Percentiles rank a stretch among this genome's conserved stretches.
Evolutionary conservation across 306 rosid genomes (phyloP).

Genomic region (Castanea sativa): DNA sequence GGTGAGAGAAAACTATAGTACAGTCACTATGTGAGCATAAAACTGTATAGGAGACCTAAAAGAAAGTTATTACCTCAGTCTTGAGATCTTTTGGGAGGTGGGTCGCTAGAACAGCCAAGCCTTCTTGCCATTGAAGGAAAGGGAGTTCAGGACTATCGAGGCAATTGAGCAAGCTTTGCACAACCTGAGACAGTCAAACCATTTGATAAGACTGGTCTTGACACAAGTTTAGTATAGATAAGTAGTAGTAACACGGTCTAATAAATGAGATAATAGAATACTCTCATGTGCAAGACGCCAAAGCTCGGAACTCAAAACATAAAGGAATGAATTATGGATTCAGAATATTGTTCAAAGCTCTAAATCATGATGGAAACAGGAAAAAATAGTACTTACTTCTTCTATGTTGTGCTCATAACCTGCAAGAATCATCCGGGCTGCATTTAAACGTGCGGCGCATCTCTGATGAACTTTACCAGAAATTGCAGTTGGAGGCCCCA

Average conservation of each 20-base stretch:
- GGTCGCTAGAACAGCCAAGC: slow-evolving; percentile 84
- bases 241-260: slow-evolving; percentile 14
- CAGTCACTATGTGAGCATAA: slow-evolving; percentile 20
- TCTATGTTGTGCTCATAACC: slow-evolving; percentile 80
- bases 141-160: slow-evolving; percentile 98
- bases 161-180: slow-evolving; percentile 85
- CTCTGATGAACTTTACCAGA: slow-evolving; percentile 96
- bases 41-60: slow-evolving; percentile 17
- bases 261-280: neutral
- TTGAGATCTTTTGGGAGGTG: slow-evolving; percentile 94
- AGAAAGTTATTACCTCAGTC: slow-evolving; percentile 52
- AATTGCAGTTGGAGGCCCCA: slow-evolving; percentile 91
- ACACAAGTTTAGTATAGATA: neutral
- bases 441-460: slow-evolving; percentile 85
- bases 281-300: neutral
- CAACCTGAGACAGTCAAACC: slow-evolving; percentile 61
- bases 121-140: slow-evolving; percentile 99
- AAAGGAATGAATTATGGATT: neutral
- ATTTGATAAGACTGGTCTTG: slow-evolving; percentile 19
- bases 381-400: slow-evolving; percentile 54
- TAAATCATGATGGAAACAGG: slow-evolving; percentile 6
- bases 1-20: slow-evolving; percentile 18
- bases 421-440: neutral
- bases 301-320: neutral
- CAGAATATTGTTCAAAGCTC: slow-evolving; percentile 1